Evolutionary conservation across 257 asterid genomes (phyloP), one percentile per base, ranked within the genome.

Genomic region (Rubia yunnanensis): DNA sequence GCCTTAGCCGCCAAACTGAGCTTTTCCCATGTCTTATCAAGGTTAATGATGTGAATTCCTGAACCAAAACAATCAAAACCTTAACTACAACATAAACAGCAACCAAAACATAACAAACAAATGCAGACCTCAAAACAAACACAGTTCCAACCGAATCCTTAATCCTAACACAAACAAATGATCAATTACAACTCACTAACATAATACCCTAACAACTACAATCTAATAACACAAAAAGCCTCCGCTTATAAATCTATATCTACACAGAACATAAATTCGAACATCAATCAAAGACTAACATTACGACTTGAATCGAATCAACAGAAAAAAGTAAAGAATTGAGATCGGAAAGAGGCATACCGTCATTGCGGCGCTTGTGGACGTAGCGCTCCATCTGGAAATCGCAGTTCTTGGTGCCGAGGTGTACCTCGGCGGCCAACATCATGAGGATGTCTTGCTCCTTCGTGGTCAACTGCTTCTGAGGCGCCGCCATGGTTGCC

Each of bases 401-500:
- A 41, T 79, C 77, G 36, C 76, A 79, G 68, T 72, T 75, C 22
- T 79, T 79, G 23, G 83, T 79, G 61, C 83, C 83, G 38, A 79
- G 78, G 66, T 79, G 83, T 46, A 79, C 83, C 52, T 79, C 80
- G 55, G 83, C 80, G 0, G 83, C 83, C 64, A 79, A 62, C 83
- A 79, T 79, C 80, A 75, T 69, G 62, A 69, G 80, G 24, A 79
- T 72, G 67, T 79, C 80, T 35, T 68, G 73, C 64, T 79, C 80
- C 69, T 72, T 79, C 10, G 83, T 70, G 26, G 78, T 60, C 5
- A 79, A 66, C 32, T 35, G 74, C 69, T 62, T 72, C 7, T 63
- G 30, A 5, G 69, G 26, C 6, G 71, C 34, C 56, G 78, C 80
- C 80, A 69, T 75, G 5, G 52, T 27, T 10, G 48, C 48, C 6